These are phyloP conservation scores for Apiotrichum brassicae DNA, from an alignment of 1,284 basidiomycete genomes.

Conservation along the genomic window DNA sequence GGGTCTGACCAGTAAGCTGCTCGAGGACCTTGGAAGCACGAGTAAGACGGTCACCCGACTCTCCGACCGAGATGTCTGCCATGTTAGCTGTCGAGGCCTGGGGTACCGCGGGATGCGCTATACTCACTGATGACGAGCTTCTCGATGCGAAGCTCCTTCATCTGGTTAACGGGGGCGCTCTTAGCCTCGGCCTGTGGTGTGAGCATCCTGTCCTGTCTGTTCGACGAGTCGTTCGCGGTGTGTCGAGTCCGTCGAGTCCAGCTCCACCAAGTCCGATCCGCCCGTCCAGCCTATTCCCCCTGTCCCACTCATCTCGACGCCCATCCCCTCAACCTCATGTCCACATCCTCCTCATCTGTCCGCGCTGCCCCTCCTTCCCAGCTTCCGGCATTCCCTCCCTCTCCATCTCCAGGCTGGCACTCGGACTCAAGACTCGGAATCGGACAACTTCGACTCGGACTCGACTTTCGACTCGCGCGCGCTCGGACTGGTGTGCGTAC, in stretches of 20 bases:
- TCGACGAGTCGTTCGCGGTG: not conserved
- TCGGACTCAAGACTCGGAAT: not conserved
- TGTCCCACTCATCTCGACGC: not conserved
- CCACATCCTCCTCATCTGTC: no score
- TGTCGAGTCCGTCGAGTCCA: not conserved
- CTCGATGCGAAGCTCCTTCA: constrained; percentile 95
- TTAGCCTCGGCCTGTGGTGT: constrained; percentile 73
- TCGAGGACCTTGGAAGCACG: constrained; percentile 99
- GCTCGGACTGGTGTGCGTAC: not conserved
- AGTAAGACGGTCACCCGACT: constrained; percentile 98
- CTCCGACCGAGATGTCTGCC: constrained; percentile 97
- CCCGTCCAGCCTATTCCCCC: not conserved
- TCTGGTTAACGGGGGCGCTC: constrained; percentile 80
- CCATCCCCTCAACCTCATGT: not conserved
- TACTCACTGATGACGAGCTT: constrained; percentile 98
- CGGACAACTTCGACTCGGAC: not conserved
- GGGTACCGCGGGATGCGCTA: not conserved
- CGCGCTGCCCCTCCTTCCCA: not conserved
- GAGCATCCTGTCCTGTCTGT: not conserved
- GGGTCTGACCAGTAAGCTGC: constrained; percentile 98
- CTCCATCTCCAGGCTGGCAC: not conserved
- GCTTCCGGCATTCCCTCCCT: not conserved
- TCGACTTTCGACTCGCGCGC: not conserved
- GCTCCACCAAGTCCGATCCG: not conserved
- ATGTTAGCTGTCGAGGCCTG: constrained; percentile 9